phyloP scores from a whole-genome alignment of 495 filamentous ascomycete genomes.

The Aspergillus campestris region DNA sequence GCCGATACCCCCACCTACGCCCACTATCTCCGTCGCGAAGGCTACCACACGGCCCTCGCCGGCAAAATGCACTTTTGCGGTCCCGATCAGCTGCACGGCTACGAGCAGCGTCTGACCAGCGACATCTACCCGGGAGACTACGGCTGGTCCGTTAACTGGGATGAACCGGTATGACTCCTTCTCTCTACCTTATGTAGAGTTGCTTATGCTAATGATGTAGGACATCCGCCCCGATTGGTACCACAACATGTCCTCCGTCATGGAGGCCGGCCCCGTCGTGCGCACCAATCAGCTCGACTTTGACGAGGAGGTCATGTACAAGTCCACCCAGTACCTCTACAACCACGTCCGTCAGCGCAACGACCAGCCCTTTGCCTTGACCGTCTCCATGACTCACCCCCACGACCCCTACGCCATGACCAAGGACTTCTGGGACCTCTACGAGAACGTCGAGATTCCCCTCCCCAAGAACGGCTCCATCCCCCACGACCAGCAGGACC shows the following conservation, averaged over 20 bases:
- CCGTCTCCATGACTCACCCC: slow-evolving; percentile 83
- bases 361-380: slow-evolving; percentile 74
- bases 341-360: slow-evolving; percentile 66
- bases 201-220: slow-evolving; percentile 15
- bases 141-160: slow-evolving; percentile 87
- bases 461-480: slow-evolving; percentile 62
- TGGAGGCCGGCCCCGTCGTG: slow-evolving; percentile 74
- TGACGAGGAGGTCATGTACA: slow-evolving; percentile 87
- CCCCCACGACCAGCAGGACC: slow-evolving; percentile 67
- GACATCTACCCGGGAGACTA: slow-evolving; percentile 90
- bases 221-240: slow-evolving; percentile 82
- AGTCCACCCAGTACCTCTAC: slow-evolving; percentile 72
- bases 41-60: slow-evolving; percentile 81
- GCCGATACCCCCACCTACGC: slow-evolving; percentile 78
- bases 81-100: slow-evolving; percentile 79
- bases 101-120: slow-evolving; percentile 77
- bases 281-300: slow-evolving; percentile 91
- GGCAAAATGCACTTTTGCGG: slow-evolving; percentile 97
- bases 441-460: slow-evolving; percentile 78
- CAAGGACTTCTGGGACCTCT: slow-evolving; percentile 79
- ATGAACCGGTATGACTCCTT: slow-evolving; percentile 48
- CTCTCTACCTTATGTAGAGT: not conserved
- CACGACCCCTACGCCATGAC: slow-evolving; percentile 90
- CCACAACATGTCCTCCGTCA: slow-evolving; percentile 82
- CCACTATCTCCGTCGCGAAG: slow-evolving; percentile 74